These are phyloP conservation scores for Nectriaceae sp. DNA, from an alignment of 2,329 filamentous ascomycete species.

Conservation along the genomic window DNA sequence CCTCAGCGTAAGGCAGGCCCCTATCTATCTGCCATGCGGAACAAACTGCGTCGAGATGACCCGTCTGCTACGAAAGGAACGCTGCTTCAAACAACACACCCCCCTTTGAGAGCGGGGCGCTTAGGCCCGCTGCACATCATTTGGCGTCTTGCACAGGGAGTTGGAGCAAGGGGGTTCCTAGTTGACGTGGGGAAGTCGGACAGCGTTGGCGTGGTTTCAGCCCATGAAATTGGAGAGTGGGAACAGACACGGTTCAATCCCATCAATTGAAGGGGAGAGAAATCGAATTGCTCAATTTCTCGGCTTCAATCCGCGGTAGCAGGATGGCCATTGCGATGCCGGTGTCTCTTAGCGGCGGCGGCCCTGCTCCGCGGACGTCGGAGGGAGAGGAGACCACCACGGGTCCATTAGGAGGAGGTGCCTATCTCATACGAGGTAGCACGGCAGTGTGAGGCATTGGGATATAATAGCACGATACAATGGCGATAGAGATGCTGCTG, in stretches of 20 bases:
- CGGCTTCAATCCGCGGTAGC: conserved; percentile 16
- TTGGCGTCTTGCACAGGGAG: background rate
- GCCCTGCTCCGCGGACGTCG: conserved; percentile 1
- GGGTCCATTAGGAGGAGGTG: background rate
- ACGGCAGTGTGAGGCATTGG: conserved; percentile 9
- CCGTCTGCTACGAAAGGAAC: conserved; percentile 7
- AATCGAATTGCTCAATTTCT: conserved; percentile 15
- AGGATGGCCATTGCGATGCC: conserved; percentile 16
- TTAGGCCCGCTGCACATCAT: conserved; percentile 32
- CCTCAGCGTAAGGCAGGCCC: conserved; percentile 10
- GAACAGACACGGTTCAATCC: background rate
- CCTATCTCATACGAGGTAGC: conserved; percentile 1
- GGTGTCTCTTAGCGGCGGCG: conserved; percentile 20
- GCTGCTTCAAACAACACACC: conserved; percentile 17
- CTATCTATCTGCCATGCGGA: conserved; percentile 10
- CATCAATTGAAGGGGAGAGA: background rate
- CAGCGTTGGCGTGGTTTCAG: background rate
- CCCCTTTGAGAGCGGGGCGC: conserved; percentile 19
- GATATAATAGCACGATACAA: too few relatives aligned
- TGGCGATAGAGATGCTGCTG: too few relatives aligned
- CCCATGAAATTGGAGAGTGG: background rate
- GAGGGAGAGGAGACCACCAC: background rate
- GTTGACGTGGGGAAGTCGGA: conserved; percentile 21
- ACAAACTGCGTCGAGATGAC: conserved; percentile 9
- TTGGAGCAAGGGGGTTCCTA: conserved; percentile 16